These are phyloP conservation scores for Phanerochaete carnosa DNA, from an alignment of 768 basidiomycete species.

Conservation along the genomic window DNA sequence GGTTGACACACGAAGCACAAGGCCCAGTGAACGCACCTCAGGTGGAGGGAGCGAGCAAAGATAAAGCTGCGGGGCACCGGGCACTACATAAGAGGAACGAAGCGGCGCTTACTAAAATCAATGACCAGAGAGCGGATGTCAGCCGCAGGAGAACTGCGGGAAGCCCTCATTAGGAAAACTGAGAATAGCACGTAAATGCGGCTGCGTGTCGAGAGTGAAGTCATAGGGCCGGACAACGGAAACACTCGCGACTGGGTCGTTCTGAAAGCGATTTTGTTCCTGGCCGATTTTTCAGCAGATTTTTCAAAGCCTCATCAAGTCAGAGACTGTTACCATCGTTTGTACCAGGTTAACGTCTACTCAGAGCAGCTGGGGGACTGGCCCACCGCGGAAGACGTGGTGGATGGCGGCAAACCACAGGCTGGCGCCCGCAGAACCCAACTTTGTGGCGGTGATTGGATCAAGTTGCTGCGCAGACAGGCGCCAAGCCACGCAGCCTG, in stretches of 20 bases:
- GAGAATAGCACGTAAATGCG: too few relatives aligned
- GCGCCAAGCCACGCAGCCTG: slow-evolving; percentile 5
- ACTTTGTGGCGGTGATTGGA: slow-evolving; percentile 4
- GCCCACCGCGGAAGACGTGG: background rate
- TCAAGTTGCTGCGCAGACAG: background rate
- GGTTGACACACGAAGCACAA: too few relatives aligned
- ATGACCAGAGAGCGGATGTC: background rate
- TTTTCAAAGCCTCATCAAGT: too few relatives aligned
- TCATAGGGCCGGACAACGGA: too few relatives aligned
- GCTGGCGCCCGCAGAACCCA: background rate
- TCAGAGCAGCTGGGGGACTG: too few relatives aligned
- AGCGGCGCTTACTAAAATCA: background rate
- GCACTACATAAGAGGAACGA: too few relatives aligned
- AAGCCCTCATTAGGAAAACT: background rate
- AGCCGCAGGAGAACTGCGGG: background rate
- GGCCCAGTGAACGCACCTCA: too few relatives aligned
- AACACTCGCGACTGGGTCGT: background rate
- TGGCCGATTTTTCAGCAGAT: too few relatives aligned
- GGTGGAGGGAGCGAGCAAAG: background rate
- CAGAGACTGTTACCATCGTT: too few relatives aligned
- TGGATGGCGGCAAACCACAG: background rate
- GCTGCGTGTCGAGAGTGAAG: too few relatives aligned
- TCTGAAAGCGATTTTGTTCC: background rate
- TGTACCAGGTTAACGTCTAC: too few relatives aligned
- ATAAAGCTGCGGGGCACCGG: background rate